A percentile compares a stretch with the other conserved stretches of the same genome.
Evolutionary conservation across 1,284 basidiomycete species (phyloP).

Genomic region (Ustilago crameri): DNA sequence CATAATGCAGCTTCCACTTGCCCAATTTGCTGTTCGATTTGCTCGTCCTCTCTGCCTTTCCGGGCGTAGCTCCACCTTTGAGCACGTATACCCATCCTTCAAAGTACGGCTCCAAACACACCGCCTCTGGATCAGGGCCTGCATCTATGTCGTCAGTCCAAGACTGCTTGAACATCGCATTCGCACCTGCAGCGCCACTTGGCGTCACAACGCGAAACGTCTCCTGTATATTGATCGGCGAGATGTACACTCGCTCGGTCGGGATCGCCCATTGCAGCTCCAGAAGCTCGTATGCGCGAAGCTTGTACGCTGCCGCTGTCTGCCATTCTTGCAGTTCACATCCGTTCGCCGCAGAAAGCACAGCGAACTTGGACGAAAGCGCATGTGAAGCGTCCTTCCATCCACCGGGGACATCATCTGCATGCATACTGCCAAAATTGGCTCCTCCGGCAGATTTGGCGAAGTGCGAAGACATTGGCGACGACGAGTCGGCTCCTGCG

Average conservation of each 20-base stretch:
- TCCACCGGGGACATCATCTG: constrained; percentile 42
- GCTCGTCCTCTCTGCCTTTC: constrained; percentile 9
- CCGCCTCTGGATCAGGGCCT: constrained; percentile 13
- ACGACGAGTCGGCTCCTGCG: background rate
- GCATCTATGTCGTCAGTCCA: constrained; percentile 13
- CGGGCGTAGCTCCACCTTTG: constrained; percentile 30
- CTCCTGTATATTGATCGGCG: constrained; percentile 17
- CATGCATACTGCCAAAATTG: constrained; percentile 40
- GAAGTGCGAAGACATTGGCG: background rate
- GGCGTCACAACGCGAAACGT: constrained; percentile 3
- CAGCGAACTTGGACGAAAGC: constrained; percentile 35
- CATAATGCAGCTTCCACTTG: constrained; percentile 59
- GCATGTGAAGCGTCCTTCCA: constrained; percentile 37
- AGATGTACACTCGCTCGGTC: constrained; percentile 46
- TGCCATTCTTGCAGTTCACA: constrained; percentile 55
- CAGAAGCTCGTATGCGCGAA: constrained; percentile 56
- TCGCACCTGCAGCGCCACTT: background rate
- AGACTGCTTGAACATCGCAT: constrained; percentile 2
- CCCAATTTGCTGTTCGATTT: constrained; percentile 17
- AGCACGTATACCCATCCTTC: constrained; percentile 58
- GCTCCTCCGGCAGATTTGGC: constrained; percentile 8
- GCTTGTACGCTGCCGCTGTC: constrained; percentile 41
- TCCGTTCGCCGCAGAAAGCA: constrained; percentile 52
- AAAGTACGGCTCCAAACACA: constrained; percentile 49
- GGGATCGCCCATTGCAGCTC: constrained; percentile 52